Conservation (phyloP, 2,329 filamentous ascomycete species). For the Ophiocordyceps unilateralis region DNA sequence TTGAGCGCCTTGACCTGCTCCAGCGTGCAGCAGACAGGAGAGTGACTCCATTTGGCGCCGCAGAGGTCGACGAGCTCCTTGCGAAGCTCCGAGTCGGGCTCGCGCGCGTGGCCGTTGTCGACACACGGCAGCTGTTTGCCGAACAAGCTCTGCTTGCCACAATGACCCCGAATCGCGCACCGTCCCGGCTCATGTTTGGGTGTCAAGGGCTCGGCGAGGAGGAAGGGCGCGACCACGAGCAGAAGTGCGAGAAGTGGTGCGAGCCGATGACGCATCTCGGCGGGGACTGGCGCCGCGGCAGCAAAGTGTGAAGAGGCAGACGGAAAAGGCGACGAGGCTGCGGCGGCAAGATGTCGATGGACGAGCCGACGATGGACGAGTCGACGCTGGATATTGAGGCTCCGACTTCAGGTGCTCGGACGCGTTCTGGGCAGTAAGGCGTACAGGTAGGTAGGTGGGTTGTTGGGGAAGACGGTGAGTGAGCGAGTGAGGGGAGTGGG, state of each 20-base stretch:
- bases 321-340: background rate
- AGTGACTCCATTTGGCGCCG: constrained; percentile 69
- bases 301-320: background rate
- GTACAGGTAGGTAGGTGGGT: too few relatives aligned
- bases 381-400: background rate
- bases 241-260: constrained; percentile 9
- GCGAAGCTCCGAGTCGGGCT: constrained; percentile 54
- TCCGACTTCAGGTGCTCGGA: background rate
- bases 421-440: background rate
- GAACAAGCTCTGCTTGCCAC: constrained; percentile 81
- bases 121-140: constrained; percentile 80
- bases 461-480: too few relatives aligned
- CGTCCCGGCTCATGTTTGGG: constrained; percentile 69
- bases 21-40: constrained; percentile 67
- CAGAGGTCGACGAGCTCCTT: constrained; percentile 72
- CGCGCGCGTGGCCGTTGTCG: constrained; percentile 68
- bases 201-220: constrained; percentile 21
- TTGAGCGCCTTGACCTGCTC: constrained; percentile 74
- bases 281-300: constrained; percentile 2
- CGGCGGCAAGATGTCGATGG: background rate
- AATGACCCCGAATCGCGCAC: constrained; percentile 81
- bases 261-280: constrained; percentile 16
- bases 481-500: too few relatives aligned
- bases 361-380: too few relatives aligned
- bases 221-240: constrained; percentile 13